Conservation (phyloP, 1,139 yeast species). For the Geotrichum restrictum region DNA sequence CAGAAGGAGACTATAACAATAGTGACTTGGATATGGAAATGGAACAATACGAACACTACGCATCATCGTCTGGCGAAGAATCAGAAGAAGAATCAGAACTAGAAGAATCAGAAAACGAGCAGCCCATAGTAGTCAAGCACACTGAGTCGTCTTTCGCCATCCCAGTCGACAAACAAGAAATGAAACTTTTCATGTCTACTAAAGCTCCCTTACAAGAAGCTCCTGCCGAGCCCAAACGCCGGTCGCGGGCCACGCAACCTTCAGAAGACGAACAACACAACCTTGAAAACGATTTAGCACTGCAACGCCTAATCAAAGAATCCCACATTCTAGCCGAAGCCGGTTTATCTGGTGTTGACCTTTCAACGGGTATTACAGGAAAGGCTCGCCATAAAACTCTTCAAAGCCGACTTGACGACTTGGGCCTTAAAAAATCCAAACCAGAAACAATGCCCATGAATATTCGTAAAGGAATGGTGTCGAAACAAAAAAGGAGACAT, state of each 20-base stretch:
- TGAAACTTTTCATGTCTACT: constrained; percentile 44
- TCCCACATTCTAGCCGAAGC: constrained; percentile 75
- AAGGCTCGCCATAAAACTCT: constrained; percentile 72
- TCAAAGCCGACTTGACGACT: constrained; percentile 57
- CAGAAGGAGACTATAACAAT: constrained; percentile 26
- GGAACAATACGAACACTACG: constrained; percentile 16
- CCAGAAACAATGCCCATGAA: constrained; percentile 84
- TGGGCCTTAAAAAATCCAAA: constrained; percentile 43
- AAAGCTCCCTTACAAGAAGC: constrained; percentile 41
- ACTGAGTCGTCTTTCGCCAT: constrained; percentile 39
- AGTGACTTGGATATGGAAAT: constrained; percentile 25
- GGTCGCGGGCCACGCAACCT: constrained; percentile 10
- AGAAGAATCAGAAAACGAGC: constrained; percentile 21
- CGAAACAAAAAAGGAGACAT: constrained; percentile 41
- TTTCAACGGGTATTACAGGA: constrained; percentile 72
- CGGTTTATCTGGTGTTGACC: constrained; percentile 65
- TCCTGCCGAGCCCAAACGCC: constrained; percentile 23
- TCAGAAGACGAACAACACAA: constrained; percentile 40
- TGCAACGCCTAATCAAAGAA: constrained; percentile 77
- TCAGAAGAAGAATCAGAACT: constrained; percentile 14
- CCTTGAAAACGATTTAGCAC: constrained; percentile 72
- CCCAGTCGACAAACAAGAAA: constrained; percentile 44
- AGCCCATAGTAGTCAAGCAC: constrained; percentile 49
- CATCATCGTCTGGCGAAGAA: constrained; percentile 14
- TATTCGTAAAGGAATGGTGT: constrained; percentile 78